Conservation (phyloP, 352 stramenopile genomes). For the Phytophthora litchii region DNA sequence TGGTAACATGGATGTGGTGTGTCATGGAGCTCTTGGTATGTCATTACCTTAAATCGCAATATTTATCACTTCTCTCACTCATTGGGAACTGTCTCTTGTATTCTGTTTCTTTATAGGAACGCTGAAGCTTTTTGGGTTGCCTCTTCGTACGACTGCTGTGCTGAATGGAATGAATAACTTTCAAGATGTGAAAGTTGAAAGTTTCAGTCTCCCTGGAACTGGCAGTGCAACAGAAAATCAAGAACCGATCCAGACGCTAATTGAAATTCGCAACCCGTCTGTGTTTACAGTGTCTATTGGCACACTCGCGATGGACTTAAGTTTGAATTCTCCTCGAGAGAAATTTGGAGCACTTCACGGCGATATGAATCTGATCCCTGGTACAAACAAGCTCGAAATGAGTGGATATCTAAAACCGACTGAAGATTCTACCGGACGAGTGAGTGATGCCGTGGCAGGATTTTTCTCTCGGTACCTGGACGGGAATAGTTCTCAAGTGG, state of each 20-base stretch:
- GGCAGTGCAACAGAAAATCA: constrained; percentile 34
- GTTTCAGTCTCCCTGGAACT: constrained; percentile 62
- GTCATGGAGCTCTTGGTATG: constrained; percentile 67
- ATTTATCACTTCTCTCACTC: neutral
- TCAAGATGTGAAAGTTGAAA: constrained; percentile 58
- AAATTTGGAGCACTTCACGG: constrained; percentile 58
- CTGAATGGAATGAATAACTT: constrained; percentile 75
- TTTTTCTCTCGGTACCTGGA: constrained; percentile 81
- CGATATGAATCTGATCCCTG: constrained; percentile 59
- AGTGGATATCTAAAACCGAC: constrained; percentile 53
- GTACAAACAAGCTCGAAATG: constrained; percentile 57
- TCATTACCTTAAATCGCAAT: neutral
- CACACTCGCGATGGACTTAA: constrained; percentile 59
- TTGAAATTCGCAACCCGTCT: constrained; percentile 75
- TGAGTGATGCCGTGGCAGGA: constrained; percentile 51
- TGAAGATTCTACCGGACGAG: constrained; percentile 42
- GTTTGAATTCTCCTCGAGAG: constrained; percentile 37
- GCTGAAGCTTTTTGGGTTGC: constrained; percentile 54
- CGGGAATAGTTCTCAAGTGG: constrained; percentile 57
- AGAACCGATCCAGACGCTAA: constrained; percentile 62
- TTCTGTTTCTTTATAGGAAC: constrained; percentile 37
- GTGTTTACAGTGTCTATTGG: constrained; percentile 74
- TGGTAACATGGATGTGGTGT: constrained; percentile 67
- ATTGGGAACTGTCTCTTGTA: constrained; percentile 5
- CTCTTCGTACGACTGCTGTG: constrained; percentile 47